A percentile compares a stretch with the other conserved stretches of the same genome.
These are phyloP conservation scores for Mycena floridula DNA, from an alignment of 768 basidiomycete genomes.

Conservation along the genomic window DNA sequence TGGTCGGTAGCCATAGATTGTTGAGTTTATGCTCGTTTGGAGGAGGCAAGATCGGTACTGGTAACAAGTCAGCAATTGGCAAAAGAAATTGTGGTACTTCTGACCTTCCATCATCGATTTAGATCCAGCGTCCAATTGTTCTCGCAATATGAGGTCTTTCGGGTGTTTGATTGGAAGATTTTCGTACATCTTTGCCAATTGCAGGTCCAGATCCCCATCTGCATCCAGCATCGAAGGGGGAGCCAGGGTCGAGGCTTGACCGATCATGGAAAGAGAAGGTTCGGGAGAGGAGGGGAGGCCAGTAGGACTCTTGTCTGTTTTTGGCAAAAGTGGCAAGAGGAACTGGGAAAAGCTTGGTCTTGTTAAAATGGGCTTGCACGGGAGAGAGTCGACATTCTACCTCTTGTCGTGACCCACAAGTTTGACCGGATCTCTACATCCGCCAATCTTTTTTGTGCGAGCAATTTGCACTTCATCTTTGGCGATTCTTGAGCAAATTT, in stretches of 20 bases:
- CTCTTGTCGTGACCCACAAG: neutral
- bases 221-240: neutral
- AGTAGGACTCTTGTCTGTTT: neutral
- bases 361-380: neutral
- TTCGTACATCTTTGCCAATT: slow-evolving; percentile 26
- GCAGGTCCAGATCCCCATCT: slow-evolving; percentile 19
- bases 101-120: slow-evolving; percentile 53
- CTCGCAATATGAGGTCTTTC: slow-evolving; percentile 42
- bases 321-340: slow-evolving; percentile 24
- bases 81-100: slow-evolving; percentile 6
- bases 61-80: neutral
- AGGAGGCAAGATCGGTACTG: slow-evolving; percentile 51
- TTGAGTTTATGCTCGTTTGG: slow-evolving; percentile 41
- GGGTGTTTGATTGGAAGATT: slow-evolving; percentile 18
- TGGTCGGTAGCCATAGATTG: slow-evolving; percentile 24
- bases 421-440: slow-evolving; percentile 6
- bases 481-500: neutral
- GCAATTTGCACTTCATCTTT: slow-evolving; percentile 52
- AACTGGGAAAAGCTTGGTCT: slow-evolving; percentile 30
- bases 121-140: slow-evolving; percentile 43
- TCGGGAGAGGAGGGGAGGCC: slow-evolving; percentile 14
- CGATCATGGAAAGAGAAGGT: slow-evolving; percentile 25
- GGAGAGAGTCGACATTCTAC: neutral
- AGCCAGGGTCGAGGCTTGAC: slow-evolving; percentile 19
- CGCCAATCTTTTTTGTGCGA: slow-evolving; percentile 42